These are phyloP conservation scores for Phoma sp. DNA, from an alignment of 2,329 filamentous ascomycete genomes.

Conservation along the genomic window DNA sequence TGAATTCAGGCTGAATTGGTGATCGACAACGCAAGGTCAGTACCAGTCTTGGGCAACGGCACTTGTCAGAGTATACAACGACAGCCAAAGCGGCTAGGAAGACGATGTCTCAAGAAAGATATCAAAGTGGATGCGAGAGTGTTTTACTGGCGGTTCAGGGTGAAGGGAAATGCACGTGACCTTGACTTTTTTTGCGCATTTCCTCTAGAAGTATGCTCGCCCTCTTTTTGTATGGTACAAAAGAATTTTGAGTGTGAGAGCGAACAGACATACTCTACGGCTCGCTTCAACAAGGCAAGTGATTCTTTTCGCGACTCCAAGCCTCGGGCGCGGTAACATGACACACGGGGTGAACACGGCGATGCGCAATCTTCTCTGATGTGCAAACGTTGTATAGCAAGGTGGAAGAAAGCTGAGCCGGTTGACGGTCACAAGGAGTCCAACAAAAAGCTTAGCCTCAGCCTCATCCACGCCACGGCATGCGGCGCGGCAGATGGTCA, in stretches of 20 bases:
- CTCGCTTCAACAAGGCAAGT: neutral
- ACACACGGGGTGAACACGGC: neutral
- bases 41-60: neutral
- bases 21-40: constrained; percentile 3
- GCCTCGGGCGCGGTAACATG: neutral
- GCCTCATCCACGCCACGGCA: neutral
- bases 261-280: neutral
- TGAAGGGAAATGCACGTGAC: neutral
- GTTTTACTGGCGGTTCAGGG: neutral
- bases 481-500: neutral
- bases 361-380: neutral
- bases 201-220: no score
- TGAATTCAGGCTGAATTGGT: constrained; percentile 31
- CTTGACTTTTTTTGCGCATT: neutral
- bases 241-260: no score
- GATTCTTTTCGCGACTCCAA: neutral
- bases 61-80: neutral
- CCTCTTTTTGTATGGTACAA: no score
- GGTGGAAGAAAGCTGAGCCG: constrained; percentile 10
- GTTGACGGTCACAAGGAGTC: neutral
- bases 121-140: no score
- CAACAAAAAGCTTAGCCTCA: constrained; percentile 7
- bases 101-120: no score
- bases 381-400: neutral
- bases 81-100: no score